Evolutionary conservation across 345 rosid species (phyloP).

Genomic region (Gossypium arboreum): DNA sequence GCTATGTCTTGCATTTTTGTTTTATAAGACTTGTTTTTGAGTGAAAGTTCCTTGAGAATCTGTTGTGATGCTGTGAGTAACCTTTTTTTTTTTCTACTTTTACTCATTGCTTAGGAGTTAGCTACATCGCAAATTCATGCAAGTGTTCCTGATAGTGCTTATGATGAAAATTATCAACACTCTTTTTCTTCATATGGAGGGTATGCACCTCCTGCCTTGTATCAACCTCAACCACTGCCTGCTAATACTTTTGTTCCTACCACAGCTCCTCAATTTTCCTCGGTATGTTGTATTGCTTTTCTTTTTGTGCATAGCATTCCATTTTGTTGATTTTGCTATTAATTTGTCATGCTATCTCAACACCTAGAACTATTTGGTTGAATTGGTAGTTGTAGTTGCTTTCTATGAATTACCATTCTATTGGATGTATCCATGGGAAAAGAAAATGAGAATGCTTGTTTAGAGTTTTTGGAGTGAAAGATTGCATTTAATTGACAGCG

Average conservation of each 20-base stretch:
- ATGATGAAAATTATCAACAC: conserved; percentile 61
- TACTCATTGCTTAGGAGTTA: conserved; percentile 28
- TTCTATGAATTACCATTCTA: background rate
- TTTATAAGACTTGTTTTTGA: background rate
- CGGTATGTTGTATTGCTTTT: conserved; percentile 39
- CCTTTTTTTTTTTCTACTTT: background rate
- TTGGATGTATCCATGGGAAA: background rate
- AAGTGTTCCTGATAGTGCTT: conserved; percentile 44
- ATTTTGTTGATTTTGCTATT: background rate
- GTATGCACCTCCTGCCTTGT: conserved; percentile 43
- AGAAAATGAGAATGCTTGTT: background rate
- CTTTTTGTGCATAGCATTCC: background rate
- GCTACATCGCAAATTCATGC: conserved; percentile 41
- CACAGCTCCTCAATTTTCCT: conserved; percentile 52
- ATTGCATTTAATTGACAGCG: background rate
- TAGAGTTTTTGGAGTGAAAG: background rate
- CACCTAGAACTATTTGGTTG: background rate
- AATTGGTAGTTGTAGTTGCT: background rate
- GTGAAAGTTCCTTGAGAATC: background rate
- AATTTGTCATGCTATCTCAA: background rate
- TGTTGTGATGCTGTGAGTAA: conserved; percentile 14
- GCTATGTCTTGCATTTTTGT: background rate
- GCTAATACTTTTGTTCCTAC: conserved; percentile 61
- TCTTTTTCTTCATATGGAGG: conserved; percentile 45
- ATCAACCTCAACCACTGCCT: conserved; percentile 43